These are phyloP conservation scores for Leccinum griseonigrum DNA, from an alignment of 1,284 basidiomycete genomes.

Conservation along the genomic window DNA sequence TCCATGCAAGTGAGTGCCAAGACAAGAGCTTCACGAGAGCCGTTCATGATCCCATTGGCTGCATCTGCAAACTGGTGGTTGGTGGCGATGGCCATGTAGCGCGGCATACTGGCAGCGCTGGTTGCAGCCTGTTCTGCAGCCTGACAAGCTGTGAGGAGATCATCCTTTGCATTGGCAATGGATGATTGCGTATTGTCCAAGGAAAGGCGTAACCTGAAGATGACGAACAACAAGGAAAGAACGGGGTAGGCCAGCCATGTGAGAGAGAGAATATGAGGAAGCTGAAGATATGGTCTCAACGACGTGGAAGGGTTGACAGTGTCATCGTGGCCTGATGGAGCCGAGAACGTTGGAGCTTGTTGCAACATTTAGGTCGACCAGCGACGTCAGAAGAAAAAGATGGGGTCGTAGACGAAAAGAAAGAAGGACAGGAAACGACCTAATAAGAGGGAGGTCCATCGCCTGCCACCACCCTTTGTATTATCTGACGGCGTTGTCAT, in stretches of 20 bases:
- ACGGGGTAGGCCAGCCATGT: conserved; percentile 85
- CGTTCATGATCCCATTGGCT: conserved; percentile 77
- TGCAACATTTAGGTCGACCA: conserved; percentile 45
- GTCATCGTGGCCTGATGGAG: conserved; percentile 51
- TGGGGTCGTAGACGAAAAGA: conserved; percentile 28
- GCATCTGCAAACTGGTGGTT: conserved; percentile 78
- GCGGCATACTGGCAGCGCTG: conserved; percentile 79
- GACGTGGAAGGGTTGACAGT: conserved; percentile 42
- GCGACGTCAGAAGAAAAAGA: conserved; percentile 39
- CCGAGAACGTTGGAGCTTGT: conserved; percentile 36
- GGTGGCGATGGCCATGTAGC: conserved; percentile 81
- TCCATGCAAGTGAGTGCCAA: conserved; percentile 81
- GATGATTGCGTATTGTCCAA: conserved; percentile 66
- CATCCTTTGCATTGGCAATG: conserved; percentile 65
- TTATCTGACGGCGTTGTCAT: conserved; percentile 3
- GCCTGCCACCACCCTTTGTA: conserved; percentile 24
- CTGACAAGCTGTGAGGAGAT: conserved; percentile 75
- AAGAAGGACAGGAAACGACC: conserved; percentile 14
- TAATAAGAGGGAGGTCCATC: conserved; percentile 12
- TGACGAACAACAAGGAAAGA: conserved; percentile 83
- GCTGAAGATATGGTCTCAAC: conserved; percentile 79
- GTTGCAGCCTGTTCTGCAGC: conserved; percentile 84
- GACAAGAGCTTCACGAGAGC: conserved; percentile 70
- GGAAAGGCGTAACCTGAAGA: conserved; percentile 76
- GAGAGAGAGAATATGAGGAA: conserved; percentile 79